A percentile compares a stretch with the other conserved stretches of the same genome.
Evolutionary conservation across 1,284 basidiomycete genomes (phyloP).

Genomic region (Fistulina hepatica): DNA sequence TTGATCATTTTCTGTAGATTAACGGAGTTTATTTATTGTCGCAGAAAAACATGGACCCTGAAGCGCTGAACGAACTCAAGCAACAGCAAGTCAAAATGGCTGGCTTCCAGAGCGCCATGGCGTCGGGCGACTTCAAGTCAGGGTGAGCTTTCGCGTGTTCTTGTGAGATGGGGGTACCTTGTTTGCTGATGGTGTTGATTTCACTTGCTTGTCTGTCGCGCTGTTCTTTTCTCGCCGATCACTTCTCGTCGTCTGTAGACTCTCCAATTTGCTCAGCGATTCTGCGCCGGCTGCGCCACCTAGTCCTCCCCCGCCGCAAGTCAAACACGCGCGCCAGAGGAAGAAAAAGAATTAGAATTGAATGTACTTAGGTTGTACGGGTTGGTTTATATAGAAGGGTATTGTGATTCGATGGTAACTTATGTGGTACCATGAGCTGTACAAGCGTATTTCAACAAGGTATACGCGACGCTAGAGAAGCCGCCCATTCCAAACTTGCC

Average conservation of each 20-base stretch:
- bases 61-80: constrained; percentile 60
- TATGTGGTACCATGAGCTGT: no score
- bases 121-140: constrained; percentile 46
- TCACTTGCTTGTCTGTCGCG: constrained; percentile 21
- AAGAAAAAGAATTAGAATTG: no score
- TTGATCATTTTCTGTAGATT: background rate
- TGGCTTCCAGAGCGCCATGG: constrained; percentile 46
- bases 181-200: constrained; percentile 1
- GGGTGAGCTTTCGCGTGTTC: constrained; percentile 27
- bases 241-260: background rate
- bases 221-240: constrained; percentile 26
- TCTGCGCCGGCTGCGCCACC: constrained; percentile 4
- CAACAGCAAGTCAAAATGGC: constrained; percentile 54
- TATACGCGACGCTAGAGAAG: no score
- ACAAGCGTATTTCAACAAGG: no score
- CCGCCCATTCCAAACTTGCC: no score
- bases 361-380: no score
- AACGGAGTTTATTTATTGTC: constrained; percentile 5
- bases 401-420: no score
- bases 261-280: no score
- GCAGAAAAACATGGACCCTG: constrained; percentile 74
- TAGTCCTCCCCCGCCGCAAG: constrained; percentile 2
- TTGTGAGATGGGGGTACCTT: no score
- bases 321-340: background rate
- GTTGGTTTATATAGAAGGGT: no score